Base-by-base conservation (phyloP, 768 basidiomycete genomes). In the Steccherinum ochraceum region DNA sequence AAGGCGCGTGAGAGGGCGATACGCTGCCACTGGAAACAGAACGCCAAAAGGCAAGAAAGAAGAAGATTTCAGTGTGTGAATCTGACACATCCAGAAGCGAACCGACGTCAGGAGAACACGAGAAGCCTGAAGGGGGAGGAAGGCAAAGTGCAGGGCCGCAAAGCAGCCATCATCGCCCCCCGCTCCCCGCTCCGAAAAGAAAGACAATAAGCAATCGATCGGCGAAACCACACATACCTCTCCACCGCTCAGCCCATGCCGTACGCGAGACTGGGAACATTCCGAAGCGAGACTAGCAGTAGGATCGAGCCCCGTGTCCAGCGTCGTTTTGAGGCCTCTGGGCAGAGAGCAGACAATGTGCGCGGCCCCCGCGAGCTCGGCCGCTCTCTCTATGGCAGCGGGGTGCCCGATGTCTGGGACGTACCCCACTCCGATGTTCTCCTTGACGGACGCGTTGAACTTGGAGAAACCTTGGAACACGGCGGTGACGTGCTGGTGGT, bases 401-500 rank as follows among this genome's bases (percentile, higher is more conserved):
- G 74, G 73, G 47, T 79, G 76, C 27, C 74, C 69, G 55, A 92
- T 66, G 57, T 81, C 77, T 12, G 78, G 77, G 18, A 93, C 78
- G 58, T 76, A 79, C 18, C 92, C 91, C 2, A 93, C 69, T n/a
- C 91, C 92, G 24, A 92, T 82, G 62, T 94, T 94, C 63, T 92
- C 88, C 55, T 81, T 75, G 16, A 91, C 75, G 0, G 89, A 83
- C 4, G 83, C 76, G 59, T 80, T 83, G 63, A 86, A 91, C 62
- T 84, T 84, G 46, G 86, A 84, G 65, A 92, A 93, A 40, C 83
- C 83, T 65, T 94, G 92, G 66, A 94, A 89, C 18, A 93, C 85
- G 18, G 83, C 83, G n/a, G 86, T 83, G 12, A 82, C 69, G 60
- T 84, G 88, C 35, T 71, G 70, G 64, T 93, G 92, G 52, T 87